Evolutionary conservation across 2,329 filamentous ascomycete genomes (phyloP), one percentile per base, ranked within the genome.

Genomic region (Cladorrhinum sp.): DNA sequence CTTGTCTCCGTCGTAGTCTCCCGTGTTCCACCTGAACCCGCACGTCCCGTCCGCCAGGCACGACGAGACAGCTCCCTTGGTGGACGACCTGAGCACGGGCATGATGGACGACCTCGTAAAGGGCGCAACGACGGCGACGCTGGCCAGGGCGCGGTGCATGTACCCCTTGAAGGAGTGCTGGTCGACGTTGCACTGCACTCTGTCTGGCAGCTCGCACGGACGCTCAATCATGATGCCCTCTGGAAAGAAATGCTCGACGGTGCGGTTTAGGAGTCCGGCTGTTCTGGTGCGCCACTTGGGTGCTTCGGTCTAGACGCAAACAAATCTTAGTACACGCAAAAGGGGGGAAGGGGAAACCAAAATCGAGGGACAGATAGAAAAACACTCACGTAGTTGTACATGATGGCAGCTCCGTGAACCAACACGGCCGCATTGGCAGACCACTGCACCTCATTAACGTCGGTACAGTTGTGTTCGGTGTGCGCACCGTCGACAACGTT

Each of bases 371-470:
- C 24, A 49, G 10, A 30, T 30, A 26, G 24, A 9, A 23, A 5
- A 5, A 73, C 78, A 66, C n/a, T n/a, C 69, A 80, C 79, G 50
- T 73, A 77, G 66, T 88, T 87, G 71, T 86, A 89, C 84, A 89
- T 85, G 68, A 81, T 82, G 2, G 86, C 86, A 1, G 82, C 80
- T 1, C 86, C 86, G 30, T 82, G 76, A 3, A 86, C 68, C 61
- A 81, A 84, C 2, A 85, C 77, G 20, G 82, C 86, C 39, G 83
- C 80, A 67, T 84, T 86, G 70, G 87, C 86, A 0, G 83, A 82
- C 75, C 83, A 88, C 65, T 87, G 83, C 4, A 81, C 75, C 62
- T 79, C 77, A 71, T 83, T 82, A 63, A 84, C 76, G 51, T 77
- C 73, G 23, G 78, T 82, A 70, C 86, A 89, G 67, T 86, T 81